A percentile compares a stretch with the other conserved stretches of the same genome.
These are phyloP conservation scores for Tetrahymena elliotti DNA, from an alignment of 73 alveolate genomes.

Conservation along the genomic window DNA sequence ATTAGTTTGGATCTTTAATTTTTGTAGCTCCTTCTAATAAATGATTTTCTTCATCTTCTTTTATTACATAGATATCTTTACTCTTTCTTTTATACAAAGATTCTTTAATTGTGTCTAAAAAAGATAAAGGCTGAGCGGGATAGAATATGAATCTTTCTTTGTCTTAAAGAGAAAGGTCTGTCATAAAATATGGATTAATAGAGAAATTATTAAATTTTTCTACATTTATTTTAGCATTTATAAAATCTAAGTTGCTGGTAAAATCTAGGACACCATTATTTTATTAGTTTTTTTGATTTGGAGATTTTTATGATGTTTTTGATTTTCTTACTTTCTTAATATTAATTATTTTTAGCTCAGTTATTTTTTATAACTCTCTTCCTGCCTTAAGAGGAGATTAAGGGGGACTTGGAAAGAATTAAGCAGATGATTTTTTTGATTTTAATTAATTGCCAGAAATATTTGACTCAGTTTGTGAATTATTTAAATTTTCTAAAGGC, in stretches of 20 bases:
- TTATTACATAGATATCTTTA: not conserved
- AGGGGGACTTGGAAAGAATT: not conserved
- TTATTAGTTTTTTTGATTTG: not conserved
- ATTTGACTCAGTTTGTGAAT: not conserved
- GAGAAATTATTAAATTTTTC: not conserved
- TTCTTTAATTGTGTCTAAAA: not conserved
- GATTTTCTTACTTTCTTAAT: not conserved
- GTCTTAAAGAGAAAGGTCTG: not conserved
- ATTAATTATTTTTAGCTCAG: not conserved
- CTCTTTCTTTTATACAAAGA: not conserved
- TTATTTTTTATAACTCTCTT: not conserved
- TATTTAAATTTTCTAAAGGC: not conserved
- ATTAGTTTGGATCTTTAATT: not conserved
- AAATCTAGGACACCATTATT: not conserved
- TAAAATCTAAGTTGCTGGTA: not conserved
- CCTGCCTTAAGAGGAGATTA: not conserved
- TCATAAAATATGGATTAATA: not conserved
- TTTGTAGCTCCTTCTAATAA: not conserved
- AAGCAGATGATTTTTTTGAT: not conserved
- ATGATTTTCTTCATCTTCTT: not conserved
- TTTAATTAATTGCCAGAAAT: not conserved
- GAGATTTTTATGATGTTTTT: not conserved
- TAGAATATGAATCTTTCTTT: not conserved
- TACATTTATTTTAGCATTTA: not conserved
- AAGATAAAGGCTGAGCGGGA: not conserved